phyloP scores from a whole-genome alignment of 163 green algal genomes.

The Volvox carteri region DNA sequence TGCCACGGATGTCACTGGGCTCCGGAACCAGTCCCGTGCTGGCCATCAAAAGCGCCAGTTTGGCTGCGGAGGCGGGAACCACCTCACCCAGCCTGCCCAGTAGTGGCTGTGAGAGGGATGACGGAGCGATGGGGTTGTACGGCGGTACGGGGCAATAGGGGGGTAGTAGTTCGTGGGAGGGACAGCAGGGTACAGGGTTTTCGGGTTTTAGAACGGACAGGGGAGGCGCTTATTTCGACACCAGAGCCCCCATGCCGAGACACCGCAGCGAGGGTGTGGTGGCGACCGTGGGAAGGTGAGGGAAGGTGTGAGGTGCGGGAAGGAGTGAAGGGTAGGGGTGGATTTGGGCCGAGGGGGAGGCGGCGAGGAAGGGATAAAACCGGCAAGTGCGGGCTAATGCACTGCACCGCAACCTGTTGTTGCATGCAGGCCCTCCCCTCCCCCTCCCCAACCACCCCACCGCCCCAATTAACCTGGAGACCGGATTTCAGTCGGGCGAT shows the following conservation, averaged over 20 bases:
- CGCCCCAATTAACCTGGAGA: too few species aligned
- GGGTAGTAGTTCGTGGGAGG: neutral
- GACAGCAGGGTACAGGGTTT: neutral
- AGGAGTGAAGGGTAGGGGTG: too few species aligned
- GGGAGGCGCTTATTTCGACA: neutral
- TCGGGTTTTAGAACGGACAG: neutral
- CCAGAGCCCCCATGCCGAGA: too few species aligned
- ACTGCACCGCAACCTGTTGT: too few species aligned
- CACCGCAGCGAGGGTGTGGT: too few species aligned
- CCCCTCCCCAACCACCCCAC: neutral
- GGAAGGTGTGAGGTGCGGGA: neutral
- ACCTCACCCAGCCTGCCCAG: constrained; percentile 9
- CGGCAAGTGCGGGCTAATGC: too few species aligned
- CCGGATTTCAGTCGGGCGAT: neutral
- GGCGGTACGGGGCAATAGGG: neutral
- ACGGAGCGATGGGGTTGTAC: too few species aligned
- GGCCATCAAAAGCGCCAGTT: constrained; percentile 26
- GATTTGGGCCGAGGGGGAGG: too few species aligned
- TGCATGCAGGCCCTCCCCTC: too few species aligned
- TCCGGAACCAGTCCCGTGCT: neutral
- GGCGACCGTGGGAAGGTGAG: too few species aligned
- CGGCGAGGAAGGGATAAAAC: too few species aligned
- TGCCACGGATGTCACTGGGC: too few species aligned
- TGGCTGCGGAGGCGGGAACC: neutral
- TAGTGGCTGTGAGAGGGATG: neutral